A percentile compares a stretch with the other conserved stretches of the same genome.
Conservation (phyloP, 148 eudicot genomes). For the Mesembryanthemum crystallinum region DNA sequence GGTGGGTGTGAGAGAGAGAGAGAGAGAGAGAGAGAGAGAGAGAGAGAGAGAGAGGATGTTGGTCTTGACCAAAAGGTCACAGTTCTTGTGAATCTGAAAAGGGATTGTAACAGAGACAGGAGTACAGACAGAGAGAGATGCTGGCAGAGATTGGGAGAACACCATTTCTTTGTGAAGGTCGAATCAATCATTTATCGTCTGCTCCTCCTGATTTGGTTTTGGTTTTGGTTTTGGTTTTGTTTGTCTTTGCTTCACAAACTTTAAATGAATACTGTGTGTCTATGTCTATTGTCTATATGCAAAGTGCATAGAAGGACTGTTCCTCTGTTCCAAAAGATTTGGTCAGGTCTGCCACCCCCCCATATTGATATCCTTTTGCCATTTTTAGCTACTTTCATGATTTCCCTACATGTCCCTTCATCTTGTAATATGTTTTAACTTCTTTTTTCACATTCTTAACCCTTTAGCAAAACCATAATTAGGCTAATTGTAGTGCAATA, state of each 20-base stretch:
- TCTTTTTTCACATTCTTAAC: too few relatives aligned
- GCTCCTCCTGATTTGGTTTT: conserved; percentile 29
- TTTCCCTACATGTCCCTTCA: background rate
- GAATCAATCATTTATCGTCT: conserved; percentile 23
- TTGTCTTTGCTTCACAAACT: background rate
- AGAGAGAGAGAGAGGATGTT: background rate
- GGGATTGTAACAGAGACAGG: background rate
- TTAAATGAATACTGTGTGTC: too few relatives aligned
- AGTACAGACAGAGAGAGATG: conserved; percentile 5
- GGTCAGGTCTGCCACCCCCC: background rate
- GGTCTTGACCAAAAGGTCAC: conserved; percentile 2
- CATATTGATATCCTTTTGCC: conserved; percentile 10
- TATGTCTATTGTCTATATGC: too few relatives aligned
- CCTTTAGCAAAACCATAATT: too few relatives aligned
- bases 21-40: background rate
- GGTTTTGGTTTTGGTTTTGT: background rate
- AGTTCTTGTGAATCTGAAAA: background rate
- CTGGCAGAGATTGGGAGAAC: conserved; percentile 22
- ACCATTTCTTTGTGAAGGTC: conserved; percentile 36
- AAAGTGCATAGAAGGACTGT: conserved; percentile 5
- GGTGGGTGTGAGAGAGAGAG: background rate
- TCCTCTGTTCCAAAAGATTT: conserved; percentile 1
- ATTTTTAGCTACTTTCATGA: conserved; percentile 8
- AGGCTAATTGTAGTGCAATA: too few relatives aligned
- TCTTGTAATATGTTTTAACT: too few relatives aligned